A percentile compares a stretch with the other conserved stretches of the same genome.
Conservation (phyloP, 2,329 filamentous ascomycete genomes). For the Diaporthe vexans region DNA sequence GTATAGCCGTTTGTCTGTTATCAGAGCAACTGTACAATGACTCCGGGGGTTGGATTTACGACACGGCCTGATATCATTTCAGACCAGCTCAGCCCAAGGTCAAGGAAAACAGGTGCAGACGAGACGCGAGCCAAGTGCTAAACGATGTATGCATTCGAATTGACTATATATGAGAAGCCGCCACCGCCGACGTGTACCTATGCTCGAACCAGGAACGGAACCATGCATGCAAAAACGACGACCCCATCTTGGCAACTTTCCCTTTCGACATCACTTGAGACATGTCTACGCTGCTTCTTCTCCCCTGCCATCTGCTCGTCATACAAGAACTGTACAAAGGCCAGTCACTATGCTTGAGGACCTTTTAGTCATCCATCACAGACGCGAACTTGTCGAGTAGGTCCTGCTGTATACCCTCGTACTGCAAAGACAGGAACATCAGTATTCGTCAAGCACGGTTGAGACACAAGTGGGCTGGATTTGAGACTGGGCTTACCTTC, state of each 20-base stretch:
- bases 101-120: not conserved
- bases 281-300: constrained; percentile 10
- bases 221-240: constrained; percentile 38
- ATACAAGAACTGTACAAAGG: constrained; percentile 36
- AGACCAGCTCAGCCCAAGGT: not conserved
- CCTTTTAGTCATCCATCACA: constrained; percentile 88
- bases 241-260: constrained; percentile 2
- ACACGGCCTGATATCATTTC: not conserved
- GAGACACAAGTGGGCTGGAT: constrained; percentile 2
- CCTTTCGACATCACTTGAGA: constrained; percentile 1
- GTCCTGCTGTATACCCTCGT: constrained; percentile 89
- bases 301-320: not conserved
- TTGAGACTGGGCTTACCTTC: constrained; percentile 73
- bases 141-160: constrained; percentile 34
- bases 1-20: too few species aligned
- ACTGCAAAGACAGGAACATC: constrained; percentile 67
- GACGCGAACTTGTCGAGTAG: constrained; percentile 99
- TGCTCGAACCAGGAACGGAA: constrained; percentile 26
- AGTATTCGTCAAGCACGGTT: constrained; percentile 48
- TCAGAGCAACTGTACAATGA: not conserved
- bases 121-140: not conserved
- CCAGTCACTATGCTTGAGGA: not conserved
- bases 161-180: constrained; percentile 29
- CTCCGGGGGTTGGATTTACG: not conserved
- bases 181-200: constrained; percentile 34